Conservation (phyloP, 768 basidiomycete species). For the Boletus tylopilopsis region DNA sequence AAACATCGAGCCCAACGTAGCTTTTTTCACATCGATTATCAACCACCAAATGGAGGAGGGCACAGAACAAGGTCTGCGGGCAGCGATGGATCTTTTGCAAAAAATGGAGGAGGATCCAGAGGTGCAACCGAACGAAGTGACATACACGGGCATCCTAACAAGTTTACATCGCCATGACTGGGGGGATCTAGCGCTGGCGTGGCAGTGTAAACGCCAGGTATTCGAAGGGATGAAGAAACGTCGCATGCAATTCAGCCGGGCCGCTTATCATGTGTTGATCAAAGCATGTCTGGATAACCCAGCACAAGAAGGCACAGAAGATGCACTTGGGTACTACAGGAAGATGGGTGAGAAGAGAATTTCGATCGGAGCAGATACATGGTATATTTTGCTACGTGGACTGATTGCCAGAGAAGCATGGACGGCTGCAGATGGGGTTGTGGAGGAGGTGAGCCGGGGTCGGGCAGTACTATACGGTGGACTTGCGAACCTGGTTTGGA, state of each 20-base stretch:
- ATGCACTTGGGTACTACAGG: slow-evolving; percentile 55
- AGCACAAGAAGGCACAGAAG: slow-evolving; percentile 45
- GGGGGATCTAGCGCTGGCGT: slow-evolving; percentile 40
- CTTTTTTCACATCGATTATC: slow-evolving; percentile 78
- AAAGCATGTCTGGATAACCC: slow-evolving; percentile 57
- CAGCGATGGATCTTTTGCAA: slow-evolving; percentile 65
- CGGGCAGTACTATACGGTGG: slow-evolving; percentile 44
- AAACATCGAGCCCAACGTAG: slow-evolving; percentile 68
- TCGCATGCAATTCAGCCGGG: slow-evolving; percentile 51
- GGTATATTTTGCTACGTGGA: slow-evolving; percentile 72
- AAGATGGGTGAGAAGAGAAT: slow-evolving; percentile 54
- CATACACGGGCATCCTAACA: slow-evolving; percentile 77
- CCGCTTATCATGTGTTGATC: slow-evolving; percentile 77
- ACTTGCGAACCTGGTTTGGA: slow-evolving; percentile 47
- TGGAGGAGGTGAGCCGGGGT: slow-evolving; percentile 54
- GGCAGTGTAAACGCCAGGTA: slow-evolving; percentile 48
- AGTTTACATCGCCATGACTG: slow-evolving; percentile 64
- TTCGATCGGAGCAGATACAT: slow-evolving; percentile 59
- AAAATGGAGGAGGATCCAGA: slow-evolving; percentile 65
- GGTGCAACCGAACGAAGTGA: slow-evolving; percentile 66
- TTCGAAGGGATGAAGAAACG: slow-evolving; percentile 55
- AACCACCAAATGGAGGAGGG: slow-evolving; percentile 62
- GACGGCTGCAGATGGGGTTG: slow-evolving; percentile 55
- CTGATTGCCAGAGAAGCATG: slow-evolving; percentile 56
- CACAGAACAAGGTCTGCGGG: slow-evolving; percentile 48